A percentile compares a stretch with the other conserved stretches of the same genome.
Evolutionary conservation across 495 filamentous ascomycete species (phyloP).

Genomic region (Copromyces sp.): DNA sequence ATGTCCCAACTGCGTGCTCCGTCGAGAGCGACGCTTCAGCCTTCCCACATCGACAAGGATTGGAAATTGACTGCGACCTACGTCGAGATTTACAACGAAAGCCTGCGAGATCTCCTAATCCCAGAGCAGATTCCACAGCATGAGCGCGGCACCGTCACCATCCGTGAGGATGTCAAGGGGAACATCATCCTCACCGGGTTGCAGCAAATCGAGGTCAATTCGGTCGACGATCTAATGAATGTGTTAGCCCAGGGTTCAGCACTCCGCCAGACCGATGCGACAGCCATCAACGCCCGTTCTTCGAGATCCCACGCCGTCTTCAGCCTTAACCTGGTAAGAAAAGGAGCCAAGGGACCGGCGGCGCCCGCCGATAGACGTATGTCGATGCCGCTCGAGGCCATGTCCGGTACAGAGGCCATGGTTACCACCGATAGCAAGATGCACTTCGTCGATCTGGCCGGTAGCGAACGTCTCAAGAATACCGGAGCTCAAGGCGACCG

Average conservation of each 20-base stretch:
- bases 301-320: slow-evolving; percentile 99
- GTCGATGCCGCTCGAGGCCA: slow-evolving; percentile 77
- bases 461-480: slow-evolving; percentile 95
- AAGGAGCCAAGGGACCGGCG: slow-evolving; percentile 52
- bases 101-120: slow-evolving; percentile 80
- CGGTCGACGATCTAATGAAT: slow-evolving; percentile 79
- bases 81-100: slow-evolving; percentile 99
- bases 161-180: slow-evolving; percentile 90
- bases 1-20: slow-evolving; percentile 77
- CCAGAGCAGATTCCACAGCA: slow-evolving; percentile 56
- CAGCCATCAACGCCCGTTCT: slow-evolving; percentile 94
- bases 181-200: slow-evolving; percentile 89
- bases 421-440: slow-evolving; percentile 96
- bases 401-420: slow-evolving; percentile 53
- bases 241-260: slow-evolving; percentile 86
- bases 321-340: slow-evolving; percentile 86
- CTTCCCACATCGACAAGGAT: slow-evolving; percentile 52
- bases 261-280: slow-evolving; percentile 97
- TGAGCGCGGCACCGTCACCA: slow-evolving; percentile 69
- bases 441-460: slow-evolving; percentile 96
- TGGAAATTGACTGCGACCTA: slow-evolving; percentile 96
- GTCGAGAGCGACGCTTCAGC: slow-evolving; percentile 51
- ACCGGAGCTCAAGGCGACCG: slow-evolving; percentile 92
- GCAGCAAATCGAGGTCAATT: slow-evolving; percentile 81
- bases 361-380: slow-evolving; percentile 67